These are phyloP conservation scores for Helicostylum pulchrum DNA, from an alignment of 192 early-diverging fungal genomes.

Conservation along the genomic window DNA sequence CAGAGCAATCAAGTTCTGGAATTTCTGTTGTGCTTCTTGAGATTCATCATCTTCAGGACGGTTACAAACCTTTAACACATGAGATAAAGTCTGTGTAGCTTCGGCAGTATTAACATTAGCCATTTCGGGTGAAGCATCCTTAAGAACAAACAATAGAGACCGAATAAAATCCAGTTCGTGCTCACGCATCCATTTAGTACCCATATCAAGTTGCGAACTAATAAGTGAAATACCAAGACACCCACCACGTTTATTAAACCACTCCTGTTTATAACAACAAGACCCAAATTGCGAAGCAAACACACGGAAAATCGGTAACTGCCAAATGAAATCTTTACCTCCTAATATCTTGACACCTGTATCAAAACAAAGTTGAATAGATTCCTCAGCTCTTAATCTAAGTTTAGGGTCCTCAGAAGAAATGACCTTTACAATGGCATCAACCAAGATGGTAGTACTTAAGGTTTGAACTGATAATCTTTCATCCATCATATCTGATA, in stretches of 20 bases:
- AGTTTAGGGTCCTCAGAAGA: constrained; percentile 62
- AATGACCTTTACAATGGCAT: constrained; percentile 75
- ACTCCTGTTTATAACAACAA: constrained; percentile 87
- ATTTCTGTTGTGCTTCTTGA: constrained; percentile 56
- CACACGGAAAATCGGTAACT: constrained; percentile 70
- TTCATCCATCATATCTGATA: constrained; percentile 48
- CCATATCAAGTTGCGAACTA: constrained; percentile 78
- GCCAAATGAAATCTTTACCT: constrained; percentile 56
- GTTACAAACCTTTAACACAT: constrained; percentile 72
- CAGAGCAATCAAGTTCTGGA: constrained; percentile 72
- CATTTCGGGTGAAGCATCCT: constrained; percentile 82
- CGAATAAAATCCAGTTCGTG: constrained; percentile 94
- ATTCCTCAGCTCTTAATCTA: constrained; percentile 60
- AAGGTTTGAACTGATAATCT: constrained; percentile 45
- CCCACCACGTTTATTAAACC: constrained; percentile 85
- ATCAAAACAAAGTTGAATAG: constrained; percentile 63
- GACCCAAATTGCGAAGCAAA: constrained; percentile 86
- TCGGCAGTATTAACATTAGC: constrained; percentile 69
- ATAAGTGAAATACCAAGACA: constrained; percentile 86
- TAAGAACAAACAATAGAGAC: constrained; percentile 89
- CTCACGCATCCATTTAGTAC: constrained; percentile 87
- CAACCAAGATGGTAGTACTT: constrained; percentile 70
- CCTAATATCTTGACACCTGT: constrained; percentile 54
- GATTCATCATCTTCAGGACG: constrained; percentile 52
- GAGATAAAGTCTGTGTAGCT: constrained; percentile 66